Evolutionary conservation across 176 grass and related monocot species (phyloP), one percentile per base, ranked within the genome.

Genomic region (Avena eriantha): DNA sequence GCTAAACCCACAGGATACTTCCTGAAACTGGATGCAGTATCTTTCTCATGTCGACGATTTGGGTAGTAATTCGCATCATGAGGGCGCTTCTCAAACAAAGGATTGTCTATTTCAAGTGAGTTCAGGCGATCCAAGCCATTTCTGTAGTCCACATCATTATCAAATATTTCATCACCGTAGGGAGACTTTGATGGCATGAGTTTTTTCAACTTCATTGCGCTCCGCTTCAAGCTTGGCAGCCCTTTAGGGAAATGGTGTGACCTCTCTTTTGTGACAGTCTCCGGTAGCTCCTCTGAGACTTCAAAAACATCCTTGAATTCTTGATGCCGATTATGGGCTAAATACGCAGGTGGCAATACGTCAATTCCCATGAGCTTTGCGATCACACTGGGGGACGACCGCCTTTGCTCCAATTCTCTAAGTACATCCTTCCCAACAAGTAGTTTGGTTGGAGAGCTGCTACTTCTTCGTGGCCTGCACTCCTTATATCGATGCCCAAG

Each of bases 311-410:
- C 91, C 80, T 95, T 93, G 55, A 95, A 88, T 82, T 92, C 64
- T 77, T 86, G 86, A 54, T 79, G 63, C 21, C 79, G 73, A 55
- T 73, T 91, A 35, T 57, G 57, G 41, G 64, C 43, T 76, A 57
- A 19, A 66, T 29, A 81, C 70, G 76, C 41, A 82, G 86, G 89
- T 59, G 90, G 91, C 35, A 91, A 35, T 34, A 89, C 87, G 64
- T 95, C 89, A 69, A 95, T 86, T 71, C 89, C 91, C 94, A 95
- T 93, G 10, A 95, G 83, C 77, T 93, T 95, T 83, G 94, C 94
- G 54, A 95, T 91, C 45, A 95, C 91, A 87, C 89, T 91, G 68
- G 94, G 84, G 5, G 91, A 91, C 29, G 89, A 81, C 63, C 82
- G 81, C 50, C 87, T 86, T 79, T 86, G 68, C 61, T 89, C 87